A percentile compares a stretch with the other conserved stretches of the same genome.
phyloP scores from a whole-genome alignment of 2,329 filamentous ascomycete genomes.

The Podosphaera aphanis region DNA sequence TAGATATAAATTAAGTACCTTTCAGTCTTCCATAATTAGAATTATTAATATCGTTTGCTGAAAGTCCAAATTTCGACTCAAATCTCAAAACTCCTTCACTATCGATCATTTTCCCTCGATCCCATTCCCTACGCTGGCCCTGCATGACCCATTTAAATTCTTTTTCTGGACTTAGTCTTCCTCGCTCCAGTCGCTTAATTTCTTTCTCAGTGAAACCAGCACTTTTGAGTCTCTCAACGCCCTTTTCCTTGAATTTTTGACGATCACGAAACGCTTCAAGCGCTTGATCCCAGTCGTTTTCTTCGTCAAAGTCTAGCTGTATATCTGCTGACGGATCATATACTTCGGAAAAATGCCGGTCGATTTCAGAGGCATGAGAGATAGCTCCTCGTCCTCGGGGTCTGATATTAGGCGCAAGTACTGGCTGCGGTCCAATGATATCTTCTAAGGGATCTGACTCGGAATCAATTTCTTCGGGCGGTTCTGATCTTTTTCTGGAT shows the following conservation, averaged over 20 bases:
- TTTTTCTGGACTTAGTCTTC: constrained; percentile 33
- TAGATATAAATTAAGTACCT: constrained; percentile 4
- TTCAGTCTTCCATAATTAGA: constrained; percentile 6
- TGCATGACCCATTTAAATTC: constrained; percentile 46
- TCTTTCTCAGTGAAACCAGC: constrained; percentile 61
- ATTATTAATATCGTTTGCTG: neutral
- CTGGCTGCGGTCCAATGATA: constrained; percentile 51
- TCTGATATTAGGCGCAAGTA: constrained; percentile 20
- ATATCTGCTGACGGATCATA: constrained; percentile 37
- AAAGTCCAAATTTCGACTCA: constrained; percentile 10
- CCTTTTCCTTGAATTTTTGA: constrained; percentile 52
- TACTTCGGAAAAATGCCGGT: constrained; percentile 50
- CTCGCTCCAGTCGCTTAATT: constrained; percentile 47
- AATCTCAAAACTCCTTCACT: constrained; percentile 25
- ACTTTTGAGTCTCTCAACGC: constrained; percentile 49
- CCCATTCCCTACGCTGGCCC: constrained; percentile 33
- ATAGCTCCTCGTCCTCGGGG: constrained; percentile 48
- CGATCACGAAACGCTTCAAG: constrained; percentile 59
- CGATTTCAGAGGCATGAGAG: constrained; percentile 41
- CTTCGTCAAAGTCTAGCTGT: constrained; percentile 24
- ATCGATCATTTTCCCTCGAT: constrained; percentile 36
- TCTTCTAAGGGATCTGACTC: constrained; percentile 53
- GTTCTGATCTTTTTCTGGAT: constrained; percentile 2
- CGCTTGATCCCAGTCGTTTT: constrained; percentile 56
- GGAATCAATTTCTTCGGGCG: constrained; percentile 10